Conservation (phyloP, 2,329 filamentous ascomycete species). For the Epichloe bromicola region DNA sequence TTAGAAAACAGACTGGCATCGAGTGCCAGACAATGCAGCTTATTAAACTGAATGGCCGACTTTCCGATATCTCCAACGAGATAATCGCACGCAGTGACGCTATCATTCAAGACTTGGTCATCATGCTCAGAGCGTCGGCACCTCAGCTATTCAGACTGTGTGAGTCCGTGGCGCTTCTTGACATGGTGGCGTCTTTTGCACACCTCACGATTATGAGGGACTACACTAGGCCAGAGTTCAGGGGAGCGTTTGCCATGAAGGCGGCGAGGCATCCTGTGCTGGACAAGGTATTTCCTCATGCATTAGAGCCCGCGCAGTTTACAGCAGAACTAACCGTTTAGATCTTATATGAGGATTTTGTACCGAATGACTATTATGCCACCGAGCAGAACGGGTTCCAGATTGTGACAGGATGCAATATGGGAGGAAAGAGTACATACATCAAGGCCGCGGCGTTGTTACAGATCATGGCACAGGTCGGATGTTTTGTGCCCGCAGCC, state of each 20-base stretch:
- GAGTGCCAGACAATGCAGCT: conserved; percentile 82
- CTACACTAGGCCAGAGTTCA: conserved; percentile 54
- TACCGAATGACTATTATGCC: conserved; percentile 86
- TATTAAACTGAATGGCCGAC: conserved; percentile 66
- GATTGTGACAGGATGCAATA: conserved; percentile 91
- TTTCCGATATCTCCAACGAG: conserved; percentile 71
- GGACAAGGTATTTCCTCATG: conserved; percentile 40
- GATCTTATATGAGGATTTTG: conserved; percentile 53
- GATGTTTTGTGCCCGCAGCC: conserved; percentile 75
- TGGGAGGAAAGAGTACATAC: conserved; percentile 96
- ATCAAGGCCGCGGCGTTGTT: conserved; percentile 76
- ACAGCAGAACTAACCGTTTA: conserved; percentile 12
- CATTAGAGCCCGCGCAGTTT: conserved; percentile 3
- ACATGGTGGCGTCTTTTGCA: conserved; percentile 71
- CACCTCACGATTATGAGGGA: conserved; percentile 52
- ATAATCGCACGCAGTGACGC: conserved; percentile 72
- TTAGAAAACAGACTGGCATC: conserved; percentile 57
- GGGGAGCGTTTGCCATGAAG: conserved; percentile 57
- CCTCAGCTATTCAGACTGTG: conserved; percentile 70
- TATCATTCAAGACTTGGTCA: conserved; percentile 58
- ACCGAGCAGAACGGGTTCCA: conserved; percentile 73
- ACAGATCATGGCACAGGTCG: conserved; percentile 87
- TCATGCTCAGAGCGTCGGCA: conserved; percentile 57
- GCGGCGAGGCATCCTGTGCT: conserved; percentile 65
- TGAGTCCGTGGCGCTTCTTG: conserved; percentile 73